These are phyloP conservation scores for Phytomonas sp. DNA, from an alignment of 208 protist genomes.

Conservation along the genomic window DNA sequence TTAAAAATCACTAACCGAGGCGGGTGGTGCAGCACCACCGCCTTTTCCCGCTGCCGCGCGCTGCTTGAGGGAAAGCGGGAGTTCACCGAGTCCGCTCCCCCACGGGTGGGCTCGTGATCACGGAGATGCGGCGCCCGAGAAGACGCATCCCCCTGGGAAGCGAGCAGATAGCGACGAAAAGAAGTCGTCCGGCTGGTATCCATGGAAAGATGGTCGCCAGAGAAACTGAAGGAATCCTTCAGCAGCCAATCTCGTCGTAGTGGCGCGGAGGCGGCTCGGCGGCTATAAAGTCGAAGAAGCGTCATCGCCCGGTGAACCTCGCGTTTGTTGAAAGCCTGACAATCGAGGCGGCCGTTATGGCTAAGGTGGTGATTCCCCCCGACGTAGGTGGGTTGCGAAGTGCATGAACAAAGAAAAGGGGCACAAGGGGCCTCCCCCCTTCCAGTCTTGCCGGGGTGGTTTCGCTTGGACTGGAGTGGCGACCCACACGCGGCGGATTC, in stretches of 20 bases:
- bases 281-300: constrained; percentile 22
- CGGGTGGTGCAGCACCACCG: constrained; percentile 49
- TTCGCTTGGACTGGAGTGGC: background rate
- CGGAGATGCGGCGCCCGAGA: background rate
- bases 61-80: background rate
- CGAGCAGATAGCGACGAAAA: background rate
- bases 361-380: background rate
- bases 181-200: background rate
- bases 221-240: background rate
- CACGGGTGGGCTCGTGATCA: background rate
- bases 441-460: background rate
- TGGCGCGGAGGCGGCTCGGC: constrained; percentile 25
- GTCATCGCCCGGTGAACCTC: constrained; percentile 14
- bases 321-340: constrained; percentile 1
- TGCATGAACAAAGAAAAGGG: background rate
- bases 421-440: background rate
- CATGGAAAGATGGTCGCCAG: background rate
- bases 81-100: background rate
- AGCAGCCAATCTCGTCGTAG: constrained; percentile 13
- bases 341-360: background rate
- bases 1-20: constrained; percentile 42
- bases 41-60: constrained; percentile 11
- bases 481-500: background rate
- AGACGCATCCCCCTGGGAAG: background rate
- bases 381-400: background rate